Evolutionary conservation across 2,329 filamentous ascomycete species (phyloP).

Genomic region (Cladorrhinum sp.): DNA sequence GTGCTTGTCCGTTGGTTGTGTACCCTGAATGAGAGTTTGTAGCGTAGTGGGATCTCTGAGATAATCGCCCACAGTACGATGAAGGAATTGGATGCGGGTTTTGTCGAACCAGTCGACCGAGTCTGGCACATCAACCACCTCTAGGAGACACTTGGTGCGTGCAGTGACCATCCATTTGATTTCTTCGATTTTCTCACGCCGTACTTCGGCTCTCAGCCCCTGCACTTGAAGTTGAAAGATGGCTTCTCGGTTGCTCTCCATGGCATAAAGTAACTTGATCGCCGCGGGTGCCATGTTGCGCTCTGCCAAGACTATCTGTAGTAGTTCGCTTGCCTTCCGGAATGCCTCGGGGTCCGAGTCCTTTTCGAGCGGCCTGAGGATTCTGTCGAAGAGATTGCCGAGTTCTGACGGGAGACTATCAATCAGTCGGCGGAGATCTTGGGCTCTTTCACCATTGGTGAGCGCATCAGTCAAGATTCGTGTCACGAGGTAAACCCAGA

Average conservation of each 20-base stretch:
- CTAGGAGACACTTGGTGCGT: neutral
- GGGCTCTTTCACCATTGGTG: neutral
- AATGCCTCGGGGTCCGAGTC: neutral
- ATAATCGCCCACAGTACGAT: neutral
- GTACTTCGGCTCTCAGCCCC: neutral
- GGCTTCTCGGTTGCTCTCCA: neutral
- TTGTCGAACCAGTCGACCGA: too few relatives aligned
- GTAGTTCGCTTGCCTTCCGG: neutral
- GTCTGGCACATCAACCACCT: too few relatives aligned
- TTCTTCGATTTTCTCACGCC: neutral
- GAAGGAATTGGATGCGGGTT: neutral
- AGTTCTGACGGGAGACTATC: neutral
- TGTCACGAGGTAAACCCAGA: constrained; percentile 3
- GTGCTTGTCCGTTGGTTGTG: too few relatives aligned
- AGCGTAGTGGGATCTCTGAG: neutral
- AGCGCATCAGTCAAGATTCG: neutral
- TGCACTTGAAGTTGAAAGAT: neutral
- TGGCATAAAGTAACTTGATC: neutral
- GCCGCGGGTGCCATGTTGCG: neutral
- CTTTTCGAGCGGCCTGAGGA: neutral
- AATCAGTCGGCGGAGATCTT: neutral
- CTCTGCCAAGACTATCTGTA: neutral
- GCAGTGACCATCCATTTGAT: neutral
- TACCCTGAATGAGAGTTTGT: too few relatives aligned
- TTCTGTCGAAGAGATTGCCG: neutral